phyloP scores from a whole-genome alignment of 768 basidiomycete species.

The Tricholoma furcatifolium region DNA sequence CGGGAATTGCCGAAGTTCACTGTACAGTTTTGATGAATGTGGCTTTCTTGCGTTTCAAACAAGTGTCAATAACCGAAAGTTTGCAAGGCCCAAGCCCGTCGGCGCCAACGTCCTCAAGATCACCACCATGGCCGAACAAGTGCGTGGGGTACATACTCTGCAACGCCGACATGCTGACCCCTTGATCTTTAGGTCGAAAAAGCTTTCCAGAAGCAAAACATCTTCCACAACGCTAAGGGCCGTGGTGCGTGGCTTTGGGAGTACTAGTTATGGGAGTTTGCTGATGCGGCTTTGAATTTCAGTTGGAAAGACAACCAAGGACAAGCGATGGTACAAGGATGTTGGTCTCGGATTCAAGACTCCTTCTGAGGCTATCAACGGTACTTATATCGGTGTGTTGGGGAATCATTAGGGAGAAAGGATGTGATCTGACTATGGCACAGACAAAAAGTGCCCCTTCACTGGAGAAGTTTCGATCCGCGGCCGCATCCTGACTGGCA shows the following conservation, averaged over 20 bases:
- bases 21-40: constrained; percentile 41
- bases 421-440: constrained; percentile 2
- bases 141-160: constrained; percentile 23
- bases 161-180: neutral
- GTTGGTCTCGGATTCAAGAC: constrained; percentile 97
- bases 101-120: constrained; percentile 42
- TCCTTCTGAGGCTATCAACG: constrained; percentile 91
- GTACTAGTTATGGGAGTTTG: neutral
- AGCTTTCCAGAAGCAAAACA: constrained; percentile 95
- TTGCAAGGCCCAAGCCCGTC: constrained; percentile 24
- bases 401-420: neutral
- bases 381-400: constrained; percentile 90
- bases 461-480: constrained; percentile 96
- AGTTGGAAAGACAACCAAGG: constrained; percentile 93
- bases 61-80: constrained; percentile 40
- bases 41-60: constrained; percentile 39
- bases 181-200: constrained; percentile 75
- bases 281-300: constrained; percentile 11
- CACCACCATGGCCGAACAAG: constrained; percentile 63
- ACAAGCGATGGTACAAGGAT: constrained; percentile 99
- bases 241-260: constrained; percentile 61
- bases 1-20: constrained; percentile 29
- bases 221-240: constrained; percentile 97
- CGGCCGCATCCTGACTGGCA: constrained; percentile 97
- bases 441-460: constrained; percentile 99